Conservation (phyloP, 306 rosid genomes). For the Benincasa hispida region DNA sequence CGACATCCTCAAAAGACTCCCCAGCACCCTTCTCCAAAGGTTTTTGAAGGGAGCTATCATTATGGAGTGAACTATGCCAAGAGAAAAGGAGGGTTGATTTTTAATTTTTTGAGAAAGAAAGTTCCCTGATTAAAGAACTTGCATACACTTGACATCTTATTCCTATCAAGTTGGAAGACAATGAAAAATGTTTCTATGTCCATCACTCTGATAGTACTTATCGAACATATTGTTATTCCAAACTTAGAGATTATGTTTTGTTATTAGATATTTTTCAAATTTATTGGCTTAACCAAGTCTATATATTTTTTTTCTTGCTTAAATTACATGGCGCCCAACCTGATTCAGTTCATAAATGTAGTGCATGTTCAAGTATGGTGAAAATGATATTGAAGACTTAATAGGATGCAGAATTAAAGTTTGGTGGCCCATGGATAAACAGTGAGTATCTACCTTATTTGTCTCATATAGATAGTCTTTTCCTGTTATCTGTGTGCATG, state of each 20-base stretch:
- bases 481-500: background rate
- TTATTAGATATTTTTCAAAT: background rate
- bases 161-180: background rate
- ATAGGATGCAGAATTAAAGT: constrained; percentile 89
- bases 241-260: background rate
- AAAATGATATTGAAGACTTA: constrained; percentile 63
- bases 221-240: background rate
- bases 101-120: no score
- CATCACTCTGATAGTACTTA: background rate
- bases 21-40: no score
- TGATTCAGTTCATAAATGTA: constrained; percentile 22
- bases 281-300: background rate
- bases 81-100: no score
- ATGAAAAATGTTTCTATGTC: background rate
- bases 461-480: background rate
- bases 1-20: no score
- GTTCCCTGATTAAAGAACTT: no score
- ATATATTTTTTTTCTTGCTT: background rate
- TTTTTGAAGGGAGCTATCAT: background rate
- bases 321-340: constrained; percentile 6
- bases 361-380: constrained; percentile 50
- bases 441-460: constrained; percentile 29
- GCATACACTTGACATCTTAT: background rate
- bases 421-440: constrained; percentile 98
- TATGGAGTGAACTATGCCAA: background rate